Evolutionary conservation across 1,139 yeast species (phyloP).

Genomic region (Suhomyces coccinellae): DNA sequence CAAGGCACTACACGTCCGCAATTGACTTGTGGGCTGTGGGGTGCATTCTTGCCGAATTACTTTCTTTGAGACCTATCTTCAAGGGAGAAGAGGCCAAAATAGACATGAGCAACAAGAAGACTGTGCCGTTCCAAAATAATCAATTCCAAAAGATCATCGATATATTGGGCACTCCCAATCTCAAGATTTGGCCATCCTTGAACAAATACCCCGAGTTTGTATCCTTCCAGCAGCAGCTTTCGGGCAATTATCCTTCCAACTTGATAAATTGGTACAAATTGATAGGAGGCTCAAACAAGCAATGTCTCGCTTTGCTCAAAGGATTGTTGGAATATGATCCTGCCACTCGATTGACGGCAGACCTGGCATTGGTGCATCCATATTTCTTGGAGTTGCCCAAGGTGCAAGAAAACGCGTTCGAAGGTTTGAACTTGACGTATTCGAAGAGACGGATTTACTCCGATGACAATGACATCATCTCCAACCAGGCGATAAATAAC

Average conservation of each 20-base stretch:
- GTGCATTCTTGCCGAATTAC: constrained; percentile 87
- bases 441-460: constrained; percentile 75
- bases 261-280: constrained; percentile 82
- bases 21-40: constrained; percentile 98
- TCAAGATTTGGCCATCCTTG: constrained; percentile 74
- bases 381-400: constrained; percentile 71
- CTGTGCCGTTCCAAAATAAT: constrained; percentile 89
- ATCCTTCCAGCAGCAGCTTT: constrained; percentile 52
- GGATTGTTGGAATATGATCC: constrained; percentile 83
- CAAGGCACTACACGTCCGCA: constrained; percentile 92
- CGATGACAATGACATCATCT: constrained; percentile 68
- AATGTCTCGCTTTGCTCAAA: constrained; percentile 64
- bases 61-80: constrained; percentile 87
- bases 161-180: constrained; percentile 83
- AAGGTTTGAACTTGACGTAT: constrained; percentile 60
- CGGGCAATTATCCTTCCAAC: constrained; percentile 63
- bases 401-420: constrained; percentile 70
- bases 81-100: constrained; percentile 98
- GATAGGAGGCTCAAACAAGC: constrained; percentile 69
- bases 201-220: constrained; percentile 82
- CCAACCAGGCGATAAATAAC: constrained; percentile 21
- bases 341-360: constrained; percentile 65
- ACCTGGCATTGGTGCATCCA: constrained; percentile 69
- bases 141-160: constrained; percentile 90
- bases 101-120: constrained; percentile 76